Evolutionary conservation across 208 protist species (phyloP).

Genomic region (Trypanosoma rangeli): DNA sequence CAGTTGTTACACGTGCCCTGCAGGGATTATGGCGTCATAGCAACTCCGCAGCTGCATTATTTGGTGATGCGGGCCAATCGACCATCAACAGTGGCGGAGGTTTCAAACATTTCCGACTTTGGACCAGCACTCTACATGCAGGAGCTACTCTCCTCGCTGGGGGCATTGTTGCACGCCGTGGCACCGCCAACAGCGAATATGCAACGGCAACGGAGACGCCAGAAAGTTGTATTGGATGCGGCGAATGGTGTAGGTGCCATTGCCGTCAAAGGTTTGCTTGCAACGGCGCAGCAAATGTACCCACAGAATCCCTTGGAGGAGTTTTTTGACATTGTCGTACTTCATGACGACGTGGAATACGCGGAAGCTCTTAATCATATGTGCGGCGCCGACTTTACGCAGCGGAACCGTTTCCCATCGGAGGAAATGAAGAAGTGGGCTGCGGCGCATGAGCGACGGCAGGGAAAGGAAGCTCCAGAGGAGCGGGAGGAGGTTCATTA

Average conservation of each 20-base stretch:
- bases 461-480: not conserved
- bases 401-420: slow-evolving; percentile 53
- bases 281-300: slow-evolving; percentile 27
- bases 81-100: slow-evolving; percentile 9
- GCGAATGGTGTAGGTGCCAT: slow-evolving; percentile 89
- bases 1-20: slow-evolving; percentile 18
- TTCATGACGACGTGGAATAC: slow-evolving; percentile 45
- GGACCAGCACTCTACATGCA: slow-evolving; percentile 31
- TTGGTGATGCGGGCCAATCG: slow-evolving; percentile 35
- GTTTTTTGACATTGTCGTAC: slow-evolving; percentile 45
- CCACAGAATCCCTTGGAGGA: slow-evolving; percentile 23
- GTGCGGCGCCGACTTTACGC: slow-evolving; percentile 92
- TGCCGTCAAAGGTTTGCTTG: slow-evolving; percentile 41
- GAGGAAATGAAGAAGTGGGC: slow-evolving; percentile 38
- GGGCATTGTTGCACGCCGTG: slow-evolving; percentile 22
- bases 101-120: slow-evolving; percentile 9
- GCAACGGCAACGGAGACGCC: not conserved
- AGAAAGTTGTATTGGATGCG: slow-evolving; percentile 78
- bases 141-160: slow-evolving; percentile 38
- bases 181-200: not conserved
- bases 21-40: slow-evolving; percentile 33
- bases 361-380: slow-evolving; percentile 56
- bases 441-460: not conserved
- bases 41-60: slow-evolving; percentile 82
- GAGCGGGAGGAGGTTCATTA: slow-evolving; percentile 43